Conservation (phyloP, 208 protist species). For the Trichomonas tenax region DNA sequence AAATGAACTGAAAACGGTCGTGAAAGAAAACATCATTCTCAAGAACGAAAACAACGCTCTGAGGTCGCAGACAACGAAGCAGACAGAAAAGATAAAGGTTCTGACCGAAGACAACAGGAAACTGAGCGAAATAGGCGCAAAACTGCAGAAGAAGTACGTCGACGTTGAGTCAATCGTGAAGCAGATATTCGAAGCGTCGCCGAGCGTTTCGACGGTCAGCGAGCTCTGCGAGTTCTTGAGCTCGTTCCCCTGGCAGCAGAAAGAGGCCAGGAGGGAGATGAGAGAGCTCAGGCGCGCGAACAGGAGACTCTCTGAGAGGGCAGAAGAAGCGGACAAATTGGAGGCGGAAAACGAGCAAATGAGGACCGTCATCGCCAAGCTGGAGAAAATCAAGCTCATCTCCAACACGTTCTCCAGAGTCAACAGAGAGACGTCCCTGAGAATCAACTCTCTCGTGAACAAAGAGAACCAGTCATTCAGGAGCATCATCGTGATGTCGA, state of each 20-base stretch:
- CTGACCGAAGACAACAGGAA: not conserved
- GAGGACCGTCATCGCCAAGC: not conserved
- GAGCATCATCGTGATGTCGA: not conserved
- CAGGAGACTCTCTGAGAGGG: not conserved
- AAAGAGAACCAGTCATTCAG: not conserved
- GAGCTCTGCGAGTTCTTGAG: not conserved
- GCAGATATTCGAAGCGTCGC: not conserved
- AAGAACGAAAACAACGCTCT: not conserved
- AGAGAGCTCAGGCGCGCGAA: not conserved
- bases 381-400: not conserved
- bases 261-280: not conserved
- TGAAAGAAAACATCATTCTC: not conserved
- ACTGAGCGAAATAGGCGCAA: not conserved
- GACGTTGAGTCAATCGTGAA: not conserved
- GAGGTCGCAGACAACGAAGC: not conserved
- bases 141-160: not conserved
- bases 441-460: not conserved
- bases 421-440: not conserved
- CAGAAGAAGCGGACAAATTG: not conserved
- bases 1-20: not conserved
- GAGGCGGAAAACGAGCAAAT: not conserved
- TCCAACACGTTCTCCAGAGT: not conserved
- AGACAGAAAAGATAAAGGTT: not conserved
- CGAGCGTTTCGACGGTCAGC: not conserved
- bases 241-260: not conserved